phyloP scores from a whole-genome alignment of 2,329 filamentous ascomycete species.

The Pezicula neosporulosa region DNA sequence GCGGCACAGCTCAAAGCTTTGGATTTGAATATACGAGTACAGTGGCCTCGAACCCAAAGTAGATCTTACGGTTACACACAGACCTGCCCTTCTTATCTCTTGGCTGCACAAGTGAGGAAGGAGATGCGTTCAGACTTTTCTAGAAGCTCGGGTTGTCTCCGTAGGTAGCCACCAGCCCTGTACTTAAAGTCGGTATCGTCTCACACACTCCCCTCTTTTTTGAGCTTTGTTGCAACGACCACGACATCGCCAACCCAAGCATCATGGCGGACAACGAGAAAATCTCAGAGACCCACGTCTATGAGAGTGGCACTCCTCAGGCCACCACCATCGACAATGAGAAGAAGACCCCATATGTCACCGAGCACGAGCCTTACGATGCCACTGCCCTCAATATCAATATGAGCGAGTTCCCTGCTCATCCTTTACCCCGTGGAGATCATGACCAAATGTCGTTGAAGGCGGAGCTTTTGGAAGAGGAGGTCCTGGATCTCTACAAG shows the following conservation, averaged over 20 bases:
- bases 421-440: conserved; percentile 2
- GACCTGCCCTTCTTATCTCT: too few species aligned
- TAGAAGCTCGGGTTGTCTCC: too few species aligned
- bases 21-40: too few species aligned
- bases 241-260: background rate
- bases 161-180: too few species aligned
- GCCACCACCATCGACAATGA: background rate
- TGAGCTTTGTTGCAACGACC: too few species aligned
- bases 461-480: conserved; percentile 8
- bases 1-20: too few species aligned
- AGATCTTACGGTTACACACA: too few species aligned
- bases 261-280: conserved; percentile 2
- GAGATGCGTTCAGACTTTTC: too few species aligned
- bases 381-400: conserved; percentile 5
- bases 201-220: too few species aligned
- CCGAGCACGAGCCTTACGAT: conserved; percentile 7
- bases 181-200: too few species aligned
- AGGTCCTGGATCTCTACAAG: conserved; percentile 6
- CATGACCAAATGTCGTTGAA: conserved; percentile 8
- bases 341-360: background rate
- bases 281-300: background rate
- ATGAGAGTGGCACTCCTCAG: background rate
- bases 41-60: too few species aligned
- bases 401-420: conserved; percentile 3
- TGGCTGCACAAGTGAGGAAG: too few species aligned